Evolutionary conservation across 257 asterid species (phyloP).

Genomic region (Scutellaria baicalensis): DNA sequence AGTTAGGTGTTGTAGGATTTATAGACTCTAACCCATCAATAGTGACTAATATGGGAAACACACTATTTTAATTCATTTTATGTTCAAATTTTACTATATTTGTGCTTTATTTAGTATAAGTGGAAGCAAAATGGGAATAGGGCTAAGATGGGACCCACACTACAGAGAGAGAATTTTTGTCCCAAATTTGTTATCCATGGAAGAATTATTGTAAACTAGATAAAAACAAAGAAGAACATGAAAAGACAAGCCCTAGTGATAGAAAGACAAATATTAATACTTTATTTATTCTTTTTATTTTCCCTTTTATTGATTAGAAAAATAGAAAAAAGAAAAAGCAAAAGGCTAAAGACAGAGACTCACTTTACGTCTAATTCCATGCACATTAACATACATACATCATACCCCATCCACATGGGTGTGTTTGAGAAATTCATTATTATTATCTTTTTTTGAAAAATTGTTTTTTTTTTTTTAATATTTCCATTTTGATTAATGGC

Average conservation of each 20-base stretch:
- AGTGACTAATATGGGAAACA: too few species aligned
- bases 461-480: neutral
- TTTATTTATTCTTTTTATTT: constrained; percentile 3
- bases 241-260: constrained; percentile 31
- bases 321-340: constrained; percentile 16
- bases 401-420: constrained; percentile 21
- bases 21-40: too few species aligned
- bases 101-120: neutral
- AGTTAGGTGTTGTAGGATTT: too few species aligned
- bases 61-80: neutral
- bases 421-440: neutral
- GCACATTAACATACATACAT: constrained; percentile 10
- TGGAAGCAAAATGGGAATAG: neutral
- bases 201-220: constrained; percentile 10
- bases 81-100: neutral
- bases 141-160: constrained; percentile 10
- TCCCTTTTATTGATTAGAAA: neutral
- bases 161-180: constrained; percentile 19
- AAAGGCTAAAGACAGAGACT: constrained; percentile 31
- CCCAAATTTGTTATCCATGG: constrained; percentile 10
- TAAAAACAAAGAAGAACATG: constrained; percentile 24
- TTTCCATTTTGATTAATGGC: neutral
- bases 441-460: neutral
- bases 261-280: constrained; percentile 31
- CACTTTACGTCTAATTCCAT: constrained; percentile 39